A percentile compares a stretch with the other conserved stretches of the same genome.
Evolutionary conservation across 2,329 filamentous ascomycete genomes (phyloP).

Genomic region (Blastomyces silverae): DNA sequence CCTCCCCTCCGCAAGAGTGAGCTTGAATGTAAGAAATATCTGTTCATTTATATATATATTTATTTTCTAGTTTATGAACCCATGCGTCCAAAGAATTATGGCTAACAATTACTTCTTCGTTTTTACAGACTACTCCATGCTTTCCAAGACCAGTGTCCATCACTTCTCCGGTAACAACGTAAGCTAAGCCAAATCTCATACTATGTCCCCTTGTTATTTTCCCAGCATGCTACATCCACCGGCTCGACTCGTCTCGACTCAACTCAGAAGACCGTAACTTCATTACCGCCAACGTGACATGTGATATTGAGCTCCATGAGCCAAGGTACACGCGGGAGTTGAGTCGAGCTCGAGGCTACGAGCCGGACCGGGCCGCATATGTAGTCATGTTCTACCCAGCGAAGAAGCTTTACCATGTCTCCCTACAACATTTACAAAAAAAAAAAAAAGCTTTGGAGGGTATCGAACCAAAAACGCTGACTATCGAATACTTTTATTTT

Average conservation of each 20-base stretch:
- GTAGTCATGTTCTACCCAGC: conserved; percentile 57
- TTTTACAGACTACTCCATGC: conserved; percentile 64
- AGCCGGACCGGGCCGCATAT: background rate
- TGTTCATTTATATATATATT: conserved; percentile 23
- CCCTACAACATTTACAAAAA: conserved; percentile 16
- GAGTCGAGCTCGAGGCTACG: background rate
- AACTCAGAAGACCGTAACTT: background rate
- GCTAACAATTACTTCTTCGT: conserved; percentile 10
- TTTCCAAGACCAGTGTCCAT: conserved; percentile 91
- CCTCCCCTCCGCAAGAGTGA: conserved; percentile 96
- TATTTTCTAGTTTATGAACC: background rate
- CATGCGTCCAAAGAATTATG: background rate
- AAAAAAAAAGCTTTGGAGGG: conserved; percentile 73
- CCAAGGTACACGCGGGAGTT: background rate
- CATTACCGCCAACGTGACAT: background rate
- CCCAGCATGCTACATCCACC: conserved; percentile 2
- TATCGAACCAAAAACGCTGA: conserved; percentile 33
- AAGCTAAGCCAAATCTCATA: conserved; percentile 48
- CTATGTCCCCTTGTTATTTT: conserved; percentile 6
- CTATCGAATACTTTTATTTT: conserved; percentile 6
- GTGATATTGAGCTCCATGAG: background rate
- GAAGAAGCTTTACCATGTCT: conserved; percentile 66
- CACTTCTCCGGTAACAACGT: conserved; percentile 99
- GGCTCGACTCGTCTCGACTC: background rate
- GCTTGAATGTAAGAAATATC: conserved; percentile 62